A percentile compares a stretch with the other conserved stretches of the same genome.
Evolutionary conservation across 257 asterid species (phyloP).

Genomic region (Voacanga thouarsii): DNA sequence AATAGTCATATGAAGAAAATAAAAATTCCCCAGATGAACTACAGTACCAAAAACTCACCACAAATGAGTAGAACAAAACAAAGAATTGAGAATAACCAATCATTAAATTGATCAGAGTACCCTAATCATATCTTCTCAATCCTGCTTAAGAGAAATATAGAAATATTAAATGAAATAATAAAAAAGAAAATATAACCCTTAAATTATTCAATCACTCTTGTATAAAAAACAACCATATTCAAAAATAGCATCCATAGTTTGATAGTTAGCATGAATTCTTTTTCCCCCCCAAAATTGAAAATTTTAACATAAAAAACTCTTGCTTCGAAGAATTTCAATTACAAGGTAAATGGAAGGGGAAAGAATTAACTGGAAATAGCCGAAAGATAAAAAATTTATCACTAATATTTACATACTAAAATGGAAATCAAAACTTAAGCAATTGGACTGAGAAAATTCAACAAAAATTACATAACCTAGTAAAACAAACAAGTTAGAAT

Average conservation of each 20-base stretch:
- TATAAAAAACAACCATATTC: background rate
- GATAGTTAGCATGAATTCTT: background rate
- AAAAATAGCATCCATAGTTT: background rate
- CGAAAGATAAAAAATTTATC: background rate
- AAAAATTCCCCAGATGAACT: background rate
- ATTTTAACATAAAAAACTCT: too few species aligned
- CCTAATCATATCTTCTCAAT: background rate
- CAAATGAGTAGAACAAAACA: background rate
- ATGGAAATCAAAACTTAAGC: slow-evolving; percentile 14
- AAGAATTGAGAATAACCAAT: background rate
- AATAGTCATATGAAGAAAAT: background rate
- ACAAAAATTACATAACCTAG: slow-evolving; percentile 4
- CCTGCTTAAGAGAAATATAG: background rate
- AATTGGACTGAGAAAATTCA: slow-evolving; percentile 6
- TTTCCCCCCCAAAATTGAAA: background rate
- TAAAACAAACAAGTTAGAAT: background rate
- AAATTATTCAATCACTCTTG: background rate
- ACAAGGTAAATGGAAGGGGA: background rate
- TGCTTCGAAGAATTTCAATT: too few species aligned
- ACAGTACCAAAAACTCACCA: background rate
- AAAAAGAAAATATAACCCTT: background rate
- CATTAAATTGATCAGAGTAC: background rate
- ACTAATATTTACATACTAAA: background rate
- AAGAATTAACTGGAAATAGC: slow-evolving; percentile 7
- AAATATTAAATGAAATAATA: background rate